A percentile compares a stretch with the other conserved stretches of the same genome.
Evolutionary conservation across 306 rosid genomes (phyloP).

Genomic region (Ammopiptanthus mongolicus): DNA sequence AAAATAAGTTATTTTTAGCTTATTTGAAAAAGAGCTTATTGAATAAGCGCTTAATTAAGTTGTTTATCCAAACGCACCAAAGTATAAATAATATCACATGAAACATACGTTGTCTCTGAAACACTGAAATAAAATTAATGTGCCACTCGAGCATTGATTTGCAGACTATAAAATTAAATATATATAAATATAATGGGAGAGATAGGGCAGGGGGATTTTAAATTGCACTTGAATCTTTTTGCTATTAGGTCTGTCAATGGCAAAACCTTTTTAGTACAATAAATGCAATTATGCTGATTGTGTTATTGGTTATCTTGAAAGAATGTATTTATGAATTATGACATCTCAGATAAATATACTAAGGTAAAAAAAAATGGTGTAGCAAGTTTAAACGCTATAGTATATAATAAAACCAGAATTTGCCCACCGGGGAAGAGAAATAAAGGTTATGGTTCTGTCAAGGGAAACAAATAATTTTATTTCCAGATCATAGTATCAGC

Average conservation of each 20-base stretch:
- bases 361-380: not conserved
- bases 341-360: not conserved
- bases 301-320: not conserved
- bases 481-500: not conserved
- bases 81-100: not conserved
- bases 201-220: not conserved
- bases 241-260: not conserved
- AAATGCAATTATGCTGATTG: not conserved
- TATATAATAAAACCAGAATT: not conserved
- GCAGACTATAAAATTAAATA: not conserved
- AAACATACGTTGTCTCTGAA: not conserved
- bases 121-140: not conserved
- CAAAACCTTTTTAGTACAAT: not conserved
- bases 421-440: not conserved
- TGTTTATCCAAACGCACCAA: too few relatives aligned
- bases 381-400: not conserved
- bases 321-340: not conserved
- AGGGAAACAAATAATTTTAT: not conserved
- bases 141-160: not conserved
- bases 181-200: not conserved
- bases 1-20: too few relatives aligned
- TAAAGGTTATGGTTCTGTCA: not conserved
- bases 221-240: slow-evolving; percentile 1
- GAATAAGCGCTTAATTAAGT: too few relatives aligned
- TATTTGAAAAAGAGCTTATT: too few relatives aligned